phyloP scores from a whole-genome alignment of 177 flowering plant genomes.

The Vitis hybrid region DNA sequence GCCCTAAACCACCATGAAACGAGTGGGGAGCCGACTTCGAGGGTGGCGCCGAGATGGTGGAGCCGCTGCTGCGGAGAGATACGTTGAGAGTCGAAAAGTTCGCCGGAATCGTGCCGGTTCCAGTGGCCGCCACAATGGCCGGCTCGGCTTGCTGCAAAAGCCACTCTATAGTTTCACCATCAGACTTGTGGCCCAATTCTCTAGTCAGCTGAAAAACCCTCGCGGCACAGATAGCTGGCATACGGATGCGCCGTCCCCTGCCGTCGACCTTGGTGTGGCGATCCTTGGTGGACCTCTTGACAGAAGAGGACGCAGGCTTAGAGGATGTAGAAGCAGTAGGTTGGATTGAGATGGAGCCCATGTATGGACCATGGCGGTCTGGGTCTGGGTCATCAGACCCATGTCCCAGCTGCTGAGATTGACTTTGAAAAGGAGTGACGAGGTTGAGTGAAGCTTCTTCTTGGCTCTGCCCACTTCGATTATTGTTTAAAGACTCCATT shows the following conservation, averaged over 20 bases:
- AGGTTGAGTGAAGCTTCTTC: not conserved
- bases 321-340: not conserved
- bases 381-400: constrained; percentile 8
- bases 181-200: constrained; percentile 9
- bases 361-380: constrained; percentile 17
- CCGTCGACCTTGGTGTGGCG: constrained; percentile 14
- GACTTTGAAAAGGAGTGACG: not conserved
- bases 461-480: not conserved
- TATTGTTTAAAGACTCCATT: too few species aligned
- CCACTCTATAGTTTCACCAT: constrained; percentile 12
- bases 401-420: constrained; percentile 6
- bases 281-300: constrained; percentile 7
- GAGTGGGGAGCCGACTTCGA: constrained; percentile 32
- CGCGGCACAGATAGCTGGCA: constrained; percentile 7
- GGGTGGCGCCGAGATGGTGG: constrained; percentile 24
- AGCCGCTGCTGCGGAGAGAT: constrained; percentile 15
- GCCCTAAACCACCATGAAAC: constrained; percentile 20
- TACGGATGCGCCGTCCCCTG: constrained; percentile 9
- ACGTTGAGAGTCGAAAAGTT: constrained; percentile 16
- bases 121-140: constrained; percentile 18
- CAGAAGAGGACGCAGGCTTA: not conserved
- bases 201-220: constrained; percentile 10
- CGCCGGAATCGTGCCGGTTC: constrained; percentile 20
- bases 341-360: constrained; percentile 17
- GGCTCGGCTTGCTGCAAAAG: constrained; percentile 18